These are phyloP conservation scores for Solioccasus polychromus DNA, from an alignment of 768 basidiomycete species.

Conservation along the genomic window DNA sequence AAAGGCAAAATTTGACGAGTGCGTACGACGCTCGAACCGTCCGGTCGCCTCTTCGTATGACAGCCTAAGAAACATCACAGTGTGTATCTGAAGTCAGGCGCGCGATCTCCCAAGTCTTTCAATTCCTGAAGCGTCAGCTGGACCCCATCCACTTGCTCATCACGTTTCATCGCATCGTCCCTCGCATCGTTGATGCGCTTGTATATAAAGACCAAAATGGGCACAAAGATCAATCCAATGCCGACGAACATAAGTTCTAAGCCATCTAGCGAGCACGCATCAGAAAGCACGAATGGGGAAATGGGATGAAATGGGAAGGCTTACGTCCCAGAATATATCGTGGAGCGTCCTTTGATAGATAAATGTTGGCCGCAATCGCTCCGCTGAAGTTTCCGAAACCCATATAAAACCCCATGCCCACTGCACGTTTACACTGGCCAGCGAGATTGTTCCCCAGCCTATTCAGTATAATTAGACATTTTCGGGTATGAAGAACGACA, in stretches of 20 bases:
- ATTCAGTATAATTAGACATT: neutral
- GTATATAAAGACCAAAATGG: conserved; percentile 48
- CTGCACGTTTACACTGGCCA: conserved; percentile 68
- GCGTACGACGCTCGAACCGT: no score
- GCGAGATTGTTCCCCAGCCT: conserved; percentile 56
- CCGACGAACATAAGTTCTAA: conserved; percentile 67
- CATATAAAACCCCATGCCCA: conserved; percentile 60
- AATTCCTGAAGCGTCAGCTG: conserved; percentile 15
- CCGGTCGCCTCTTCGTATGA: no score
- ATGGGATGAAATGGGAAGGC: no score
- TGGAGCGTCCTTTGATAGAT: conserved; percentile 55
- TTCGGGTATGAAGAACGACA: conserved; percentile 21
- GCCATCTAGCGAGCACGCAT: conserved; percentile 52
- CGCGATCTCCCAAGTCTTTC: conserved; percentile 52
- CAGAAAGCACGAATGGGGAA: no score
- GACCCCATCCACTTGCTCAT: conserved; percentile 18
- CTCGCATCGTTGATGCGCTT: conserved; percentile 53
- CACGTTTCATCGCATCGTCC: conserved; percentile 29
- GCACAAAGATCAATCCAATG: conserved; percentile 55
- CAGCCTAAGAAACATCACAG: no score
- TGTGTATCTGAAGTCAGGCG: conserved; percentile 62
- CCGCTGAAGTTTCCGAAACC: conserved; percentile 59
- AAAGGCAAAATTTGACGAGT: no score
- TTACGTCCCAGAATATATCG: conserved; percentile 61
- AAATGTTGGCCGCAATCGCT: conserved; percentile 63